These are phyloP conservation scores for Monsonia emarginata DNA, from an alignment of 441 rosid genomes.

Conservation along the genomic window DNA sequence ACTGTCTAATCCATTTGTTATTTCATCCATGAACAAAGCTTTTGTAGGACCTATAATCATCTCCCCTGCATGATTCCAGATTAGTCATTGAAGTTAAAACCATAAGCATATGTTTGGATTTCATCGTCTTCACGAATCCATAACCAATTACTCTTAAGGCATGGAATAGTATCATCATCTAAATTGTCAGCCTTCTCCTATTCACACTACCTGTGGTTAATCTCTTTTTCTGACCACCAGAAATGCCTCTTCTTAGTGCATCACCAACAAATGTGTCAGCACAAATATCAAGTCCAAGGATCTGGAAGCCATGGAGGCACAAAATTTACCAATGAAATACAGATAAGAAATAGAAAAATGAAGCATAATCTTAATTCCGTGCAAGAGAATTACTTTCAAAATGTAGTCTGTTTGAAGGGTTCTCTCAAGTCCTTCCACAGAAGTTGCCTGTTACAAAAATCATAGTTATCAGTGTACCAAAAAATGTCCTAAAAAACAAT, in stretches of 20 bases:
- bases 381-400: slow-evolving; percentile 38
- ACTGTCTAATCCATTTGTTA: slow-evolving; percentile 61
- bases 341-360: background rate
- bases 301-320: slow-evolving; percentile 23
- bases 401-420: slow-evolving; percentile 67
- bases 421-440: slow-evolving; percentile 42
- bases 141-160: background rate
- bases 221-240: slow-evolving; percentile 58
- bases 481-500: background rate
- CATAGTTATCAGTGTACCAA: too few species aligned
- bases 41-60: slow-evolving; percentile 58
- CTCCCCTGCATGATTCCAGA: slow-evolving; percentile 32
- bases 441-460: slow-evolving; percentile 39
- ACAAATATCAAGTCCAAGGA: slow-evolving; percentile 52
- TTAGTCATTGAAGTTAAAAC: slow-evolving; percentile 5
- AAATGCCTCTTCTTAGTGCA: slow-evolving; percentile 50
- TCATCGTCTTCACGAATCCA: background rate
- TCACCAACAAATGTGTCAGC: slow-evolving; percentile 43
- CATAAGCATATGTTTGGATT: background rate
- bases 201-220: slow-evolving; percentile 39
- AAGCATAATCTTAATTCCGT: background rate
- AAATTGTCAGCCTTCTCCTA: too few species aligned
- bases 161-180: too few species aligned
- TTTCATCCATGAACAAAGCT: slow-evolving; percentile 61
- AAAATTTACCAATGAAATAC: background rate